Base-by-base conservation (phyloP, 345 rosid species). In the Trapa incisa region DNA sequence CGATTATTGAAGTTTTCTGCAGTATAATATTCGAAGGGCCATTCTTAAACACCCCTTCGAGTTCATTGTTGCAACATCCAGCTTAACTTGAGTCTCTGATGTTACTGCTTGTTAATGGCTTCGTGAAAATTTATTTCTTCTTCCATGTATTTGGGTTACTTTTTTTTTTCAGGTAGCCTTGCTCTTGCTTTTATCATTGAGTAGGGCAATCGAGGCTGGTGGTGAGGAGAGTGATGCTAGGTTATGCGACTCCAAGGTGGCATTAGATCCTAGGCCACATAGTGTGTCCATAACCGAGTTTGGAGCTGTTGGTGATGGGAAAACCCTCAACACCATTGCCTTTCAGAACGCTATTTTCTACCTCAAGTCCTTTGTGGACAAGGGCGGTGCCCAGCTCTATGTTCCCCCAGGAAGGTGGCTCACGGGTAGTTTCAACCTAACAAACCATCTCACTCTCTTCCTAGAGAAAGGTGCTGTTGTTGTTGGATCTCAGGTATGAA, bases 381-480 rank as follows among this genome's bases (percentile, higher is more conserved):
- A 93, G 75, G 98, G 98, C 15, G 98, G 98, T 36, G 99, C 98
- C 56, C 96, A 93, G 83, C 96, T 93, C 37, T 93, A 93, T 52
- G 88, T 93, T 56, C 95, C 98, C 0, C 84, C 95, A 0, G 98
- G 98, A 38, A 82, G 80, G 76, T 93, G 96, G 97, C 94, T 93
- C 37, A 90, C 96, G 0, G 99, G 95, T 67, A 88, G 99, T 74
- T 80, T 93, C 81, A 93, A 89, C 66, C 97, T 93, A 67, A 93
- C 99, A 0, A 93, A 95, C 80, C 99, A 88, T 73, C 99, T 93
- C 71, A 93, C 99, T 9, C 87, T 93, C 70, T 93, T 90, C 80
- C 72, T 93, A 72, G 97, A 83, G 70, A 93, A 87, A 74, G 96
- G 89, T 33, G 97, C 98, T 12, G 76, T 84, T 42, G 87, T 93